A percentile compares a stretch with the other conserved stretches of the same genome.
These are phyloP conservation scores for Tuber microsphaerosporum DNA, from an alignment of 495 filamentous ascomycete genomes.

Conservation along the genomic window DNA sequence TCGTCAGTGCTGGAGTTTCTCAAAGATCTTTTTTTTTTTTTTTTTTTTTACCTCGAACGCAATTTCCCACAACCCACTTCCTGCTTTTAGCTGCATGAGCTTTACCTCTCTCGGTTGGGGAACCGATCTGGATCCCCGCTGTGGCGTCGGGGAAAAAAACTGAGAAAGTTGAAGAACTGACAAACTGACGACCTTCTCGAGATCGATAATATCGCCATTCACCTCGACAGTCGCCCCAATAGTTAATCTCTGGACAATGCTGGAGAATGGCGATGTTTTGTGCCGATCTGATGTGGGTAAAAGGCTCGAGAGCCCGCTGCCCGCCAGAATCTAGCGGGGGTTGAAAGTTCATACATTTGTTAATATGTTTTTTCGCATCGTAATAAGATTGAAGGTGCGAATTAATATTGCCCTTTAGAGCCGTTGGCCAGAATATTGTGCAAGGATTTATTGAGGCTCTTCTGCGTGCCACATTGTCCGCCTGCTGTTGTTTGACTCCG, in stretches of 20 bases:
- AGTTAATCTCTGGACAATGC: background rate
- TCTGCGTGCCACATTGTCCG: background rate
- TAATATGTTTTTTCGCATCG: background rate
- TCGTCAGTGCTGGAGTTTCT: too few species aligned
- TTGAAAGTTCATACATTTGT: background rate
- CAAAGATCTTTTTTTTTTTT: too few species aligned
- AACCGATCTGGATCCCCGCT: too few species aligned
- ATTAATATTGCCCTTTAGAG: background rate
- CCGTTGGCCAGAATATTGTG: background rate
- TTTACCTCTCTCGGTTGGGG: too few species aligned
- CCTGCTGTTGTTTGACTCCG: background rate
- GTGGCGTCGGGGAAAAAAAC: too few species aligned
- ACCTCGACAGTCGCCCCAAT: background rate
- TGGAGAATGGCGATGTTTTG: background rate
- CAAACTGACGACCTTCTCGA: too few species aligned
- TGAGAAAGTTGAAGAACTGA: too few species aligned
- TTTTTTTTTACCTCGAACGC: too few species aligned
- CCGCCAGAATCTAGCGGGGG: background rate
- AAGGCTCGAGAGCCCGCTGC: background rate
- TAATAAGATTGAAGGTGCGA: background rate
- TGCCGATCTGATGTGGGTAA: background rate
- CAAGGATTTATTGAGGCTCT: slow-evolving; percentile 2
- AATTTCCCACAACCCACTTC: too few species aligned
- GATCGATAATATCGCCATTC: background rate
- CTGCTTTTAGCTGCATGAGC: too few species aligned